Conservation (phyloP, 1,284 basidiomycete species). For the Tetrapyrgos nigripes region DNA sequence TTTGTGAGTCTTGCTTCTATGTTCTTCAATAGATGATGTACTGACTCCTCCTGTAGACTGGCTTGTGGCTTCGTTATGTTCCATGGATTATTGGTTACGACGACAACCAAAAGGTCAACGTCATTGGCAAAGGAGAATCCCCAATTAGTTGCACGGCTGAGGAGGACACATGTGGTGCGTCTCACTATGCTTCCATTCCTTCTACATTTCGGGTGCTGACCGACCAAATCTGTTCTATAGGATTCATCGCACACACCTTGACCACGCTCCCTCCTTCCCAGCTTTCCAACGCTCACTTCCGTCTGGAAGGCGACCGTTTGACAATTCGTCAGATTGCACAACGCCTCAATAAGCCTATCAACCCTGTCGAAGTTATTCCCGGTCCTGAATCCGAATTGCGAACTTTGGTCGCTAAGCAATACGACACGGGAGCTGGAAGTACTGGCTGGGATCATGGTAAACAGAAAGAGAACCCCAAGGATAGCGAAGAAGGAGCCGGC, state of each 20-base stretch:
- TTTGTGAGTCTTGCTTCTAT: not conserved
- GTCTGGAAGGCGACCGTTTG: slow-evolving; percentile 31
- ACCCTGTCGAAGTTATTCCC: slow-evolving; percentile 14
- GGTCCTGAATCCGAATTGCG: not conserved
- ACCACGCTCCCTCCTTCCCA: slow-evolving; percentile 28
- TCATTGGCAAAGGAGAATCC: slow-evolving; percentile 25
- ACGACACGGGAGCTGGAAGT: slow-evolving; percentile 10
- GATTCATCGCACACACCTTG: slow-evolving; percentile 33
- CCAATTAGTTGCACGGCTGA: slow-evolving; percentile 23
- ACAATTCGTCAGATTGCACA: slow-evolving; percentile 24
- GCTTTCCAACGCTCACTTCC: slow-evolving; percentile 27
- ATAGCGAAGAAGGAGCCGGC: too few relatives aligned
- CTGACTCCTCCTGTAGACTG: not conserved
- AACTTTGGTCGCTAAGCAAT: not conserved
- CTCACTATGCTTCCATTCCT: not conserved
- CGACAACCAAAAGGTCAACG: slow-evolving; percentile 20
- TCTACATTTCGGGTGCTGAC: not conserved
- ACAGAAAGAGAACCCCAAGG: not conserved
- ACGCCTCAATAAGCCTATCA: slow-evolving; percentile 21
- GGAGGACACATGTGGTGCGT: slow-evolving; percentile 25
- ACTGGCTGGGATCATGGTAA: slow-evolving; percentile 17
- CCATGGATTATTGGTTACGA: slow-evolving; percentile 3
- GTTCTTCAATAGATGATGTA: not conserved
- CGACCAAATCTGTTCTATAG: slow-evolving; percentile 1
- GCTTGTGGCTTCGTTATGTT: not conserved